Percentiles rank a stretch among this genome's conserved stretches.
Conservation (phyloP, 352 stramenopile species). For the Globisporangium barbulae region DNA sequence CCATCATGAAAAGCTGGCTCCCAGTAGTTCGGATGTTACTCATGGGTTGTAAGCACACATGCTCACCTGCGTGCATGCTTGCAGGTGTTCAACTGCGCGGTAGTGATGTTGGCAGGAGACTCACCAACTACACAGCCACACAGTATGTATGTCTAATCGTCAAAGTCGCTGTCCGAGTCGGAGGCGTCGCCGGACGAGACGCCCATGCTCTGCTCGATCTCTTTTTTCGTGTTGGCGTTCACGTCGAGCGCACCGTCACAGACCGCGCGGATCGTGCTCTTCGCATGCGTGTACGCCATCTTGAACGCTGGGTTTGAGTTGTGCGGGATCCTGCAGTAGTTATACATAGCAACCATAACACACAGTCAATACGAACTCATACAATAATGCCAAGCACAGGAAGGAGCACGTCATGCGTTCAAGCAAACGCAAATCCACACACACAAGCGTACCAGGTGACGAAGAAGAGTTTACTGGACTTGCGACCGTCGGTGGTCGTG, state of each 20-base stretch:
- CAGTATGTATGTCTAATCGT: constrained; percentile 35
- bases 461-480: constrained; percentile 88
- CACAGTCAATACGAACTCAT: background rate
- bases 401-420: no score
- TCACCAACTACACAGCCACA: no score
- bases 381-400: background rate
- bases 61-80: background rate
- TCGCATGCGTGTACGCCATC: constrained; percentile 88
- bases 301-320: constrained; percentile 82
- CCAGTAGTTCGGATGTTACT: background rate
- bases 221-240: constrained; percentile 71
- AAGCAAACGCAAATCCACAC: background rate
- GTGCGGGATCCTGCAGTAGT: constrained; percentile 50
- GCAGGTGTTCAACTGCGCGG: no score
- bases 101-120: no score
- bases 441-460: constrained; percentile 56
- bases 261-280: constrained; percentile 71
- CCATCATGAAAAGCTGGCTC: background rate
- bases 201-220: constrained; percentile 65
- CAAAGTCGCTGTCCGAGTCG: constrained; percentile 86
- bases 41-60: background rate
- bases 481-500: constrained; percentile 67
- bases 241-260: constrained; percentile 81
- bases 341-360: background rate
- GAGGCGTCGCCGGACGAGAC: constrained; percentile 54